Base-by-base conservation (phyloP, 2,329 filamentous ascomycete species). In the Aureobasidium subglaciale region DNA sequence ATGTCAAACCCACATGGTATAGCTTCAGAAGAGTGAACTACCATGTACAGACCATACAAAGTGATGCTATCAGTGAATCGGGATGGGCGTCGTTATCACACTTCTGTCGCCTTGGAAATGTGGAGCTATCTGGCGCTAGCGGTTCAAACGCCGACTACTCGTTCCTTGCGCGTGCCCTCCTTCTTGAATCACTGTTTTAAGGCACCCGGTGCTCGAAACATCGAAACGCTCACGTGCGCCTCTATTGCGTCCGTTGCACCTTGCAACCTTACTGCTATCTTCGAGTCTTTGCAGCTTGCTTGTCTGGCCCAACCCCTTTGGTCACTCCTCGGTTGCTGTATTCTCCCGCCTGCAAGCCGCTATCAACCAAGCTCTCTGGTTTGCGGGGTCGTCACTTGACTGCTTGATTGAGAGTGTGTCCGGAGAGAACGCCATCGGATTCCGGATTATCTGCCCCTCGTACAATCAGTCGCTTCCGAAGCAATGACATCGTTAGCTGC, bases 401-500 rank as follows among this genome's bases (percentile, higher is more conserved):
- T 29, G 34, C 46, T 52, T 41, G 35, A 41, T 29, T 29, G 34
- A 41, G 48, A 40, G 20, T 13, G 37, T 15, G 11, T 11, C 45
- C 46, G 46, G 46, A 50, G 46, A 50, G 46, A 50, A 50, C 22
- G 32, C 46, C 32, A 24, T 50, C 46, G 46, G 46, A 15, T 50
- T 29, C 32, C 46, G 46, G 46, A 50, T 18, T 24, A 50, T 29
- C 45, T 50, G 34, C 24, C 46, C 32, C 6, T 37, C 34, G 22
- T 9, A 11, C 46, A 50, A n/a, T 48, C 40, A 16, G 40, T 50
- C 48, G n/a, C 24, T 52, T 35, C 35, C 29, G 50, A 38, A 38
- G 50, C 50, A 54, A 54, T 54, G 50, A 54, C 38, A 42, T 54
- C 49, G 49, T 53, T 42, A 53, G 49, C 35, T 35, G 25, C 42